Percentiles rank a stretch among this genome's conserved stretches.
These are phyloP conservation scores for Penicillium thymicola DNA, from an alignment of 2,329 filamentous ascomycete species.

Conservation along the genomic window DNA sequence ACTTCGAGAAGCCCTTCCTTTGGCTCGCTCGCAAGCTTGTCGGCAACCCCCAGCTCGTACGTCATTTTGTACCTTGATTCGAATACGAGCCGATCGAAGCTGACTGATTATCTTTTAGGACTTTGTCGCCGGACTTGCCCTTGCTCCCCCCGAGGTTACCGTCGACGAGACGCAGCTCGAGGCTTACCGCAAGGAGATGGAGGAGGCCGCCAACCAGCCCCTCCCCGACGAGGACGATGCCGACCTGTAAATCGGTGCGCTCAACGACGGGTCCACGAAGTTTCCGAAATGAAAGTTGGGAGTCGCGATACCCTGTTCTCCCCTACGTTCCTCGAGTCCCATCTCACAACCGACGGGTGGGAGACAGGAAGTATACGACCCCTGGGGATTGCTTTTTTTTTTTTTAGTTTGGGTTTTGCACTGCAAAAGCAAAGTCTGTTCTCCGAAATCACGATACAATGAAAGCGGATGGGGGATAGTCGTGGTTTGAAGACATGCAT, in stretches of 20 bases:
- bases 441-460: slow-evolving; percentile 36
- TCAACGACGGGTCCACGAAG: slow-evolving; percentile 13
- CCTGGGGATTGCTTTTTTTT: slow-evolving; percentile 9
- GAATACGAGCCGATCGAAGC: slow-evolving; percentile 15
- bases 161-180: slow-evolving; percentile 81
- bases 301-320: slow-evolving; percentile 4
- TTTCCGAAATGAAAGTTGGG: slow-evolving; percentile 13
- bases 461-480: slow-evolving; percentile 33
- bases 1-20: slow-evolving; percentile 99
- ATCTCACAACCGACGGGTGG: not conserved
- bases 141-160: slow-evolving; percentile 87
- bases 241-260: slow-evolving; percentile 43
- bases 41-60: slow-evolving; percentile 80
- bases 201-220: slow-evolving; percentile 71
- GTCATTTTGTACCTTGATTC: slow-evolving; percentile 33
- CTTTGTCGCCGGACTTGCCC: slow-evolving; percentile 91
- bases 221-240: slow-evolving; percentile 94
- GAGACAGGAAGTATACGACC: slow-evolving; percentile 5
- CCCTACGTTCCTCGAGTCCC: slow-evolving; percentile 4
- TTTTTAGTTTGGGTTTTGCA: slow-evolving; percentile 19
- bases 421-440: slow-evolving; percentile 24
- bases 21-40: slow-evolving; percentile 99
- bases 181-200: slow-evolving; percentile 87
- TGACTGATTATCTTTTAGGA: slow-evolving; percentile 57
- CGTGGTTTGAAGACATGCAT: slow-evolving; percentile 32